Evolutionary conservation across 306 rosid genomes (phyloP).

Genomic region (Quercus robur): DNA sequence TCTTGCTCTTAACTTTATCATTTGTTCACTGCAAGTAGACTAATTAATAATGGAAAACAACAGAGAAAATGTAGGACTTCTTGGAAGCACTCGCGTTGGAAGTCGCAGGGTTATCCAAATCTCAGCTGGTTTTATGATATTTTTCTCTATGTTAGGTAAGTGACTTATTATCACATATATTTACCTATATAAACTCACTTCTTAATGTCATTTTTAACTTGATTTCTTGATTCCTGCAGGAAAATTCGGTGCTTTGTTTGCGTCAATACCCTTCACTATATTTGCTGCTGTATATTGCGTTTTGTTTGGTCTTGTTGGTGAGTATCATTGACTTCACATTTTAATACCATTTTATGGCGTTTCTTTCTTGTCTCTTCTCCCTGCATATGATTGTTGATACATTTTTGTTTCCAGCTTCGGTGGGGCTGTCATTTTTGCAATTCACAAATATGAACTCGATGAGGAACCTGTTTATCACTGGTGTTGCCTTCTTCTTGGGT

Average conservation of each 20-base stretch:
- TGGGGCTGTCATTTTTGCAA: slow-evolving; percentile 96
- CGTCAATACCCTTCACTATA: slow-evolving; percentile 91
- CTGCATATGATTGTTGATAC: slow-evolving; percentile 7
- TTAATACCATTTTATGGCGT: background rate
- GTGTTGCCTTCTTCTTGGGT: slow-evolving; percentile 86
- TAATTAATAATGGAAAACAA: slow-evolving; percentile 12
- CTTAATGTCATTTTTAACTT: background rate
- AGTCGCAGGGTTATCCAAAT: slow-evolving; percentile 97
- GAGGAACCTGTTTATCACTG: slow-evolving; percentile 92
- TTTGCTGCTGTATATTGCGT: slow-evolving; percentile 93
- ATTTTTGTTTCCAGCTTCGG: slow-evolving; percentile 71
- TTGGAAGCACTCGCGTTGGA: slow-evolving; percentile 97
- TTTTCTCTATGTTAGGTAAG: slow-evolving; percentile 91
- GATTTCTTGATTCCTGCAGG: slow-evolving; percentile 47
- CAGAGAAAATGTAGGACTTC: slow-evolving; percentile 97
- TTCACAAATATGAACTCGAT: slow-evolving; percentile 98
- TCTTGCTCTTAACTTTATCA: slow-evolving; percentile 3
- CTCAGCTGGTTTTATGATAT: slow-evolving; percentile 97
- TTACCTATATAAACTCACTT: background rate
- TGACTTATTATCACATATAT: background rate
- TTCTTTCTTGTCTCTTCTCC: slow-evolving; percentile 1
- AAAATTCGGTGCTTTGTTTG: slow-evolving; percentile 95
- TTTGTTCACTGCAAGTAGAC: background rate
- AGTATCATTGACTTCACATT: slow-evolving; percentile 19
- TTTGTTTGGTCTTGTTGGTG: slow-evolving; percentile 95